Percentiles rank a stretch among this genome's conserved stretches.
Evolutionary conservation across 2,329 filamentous ascomycete genomes (phyloP).

Genomic region (Sodiomyces alkalinus): DNA sequence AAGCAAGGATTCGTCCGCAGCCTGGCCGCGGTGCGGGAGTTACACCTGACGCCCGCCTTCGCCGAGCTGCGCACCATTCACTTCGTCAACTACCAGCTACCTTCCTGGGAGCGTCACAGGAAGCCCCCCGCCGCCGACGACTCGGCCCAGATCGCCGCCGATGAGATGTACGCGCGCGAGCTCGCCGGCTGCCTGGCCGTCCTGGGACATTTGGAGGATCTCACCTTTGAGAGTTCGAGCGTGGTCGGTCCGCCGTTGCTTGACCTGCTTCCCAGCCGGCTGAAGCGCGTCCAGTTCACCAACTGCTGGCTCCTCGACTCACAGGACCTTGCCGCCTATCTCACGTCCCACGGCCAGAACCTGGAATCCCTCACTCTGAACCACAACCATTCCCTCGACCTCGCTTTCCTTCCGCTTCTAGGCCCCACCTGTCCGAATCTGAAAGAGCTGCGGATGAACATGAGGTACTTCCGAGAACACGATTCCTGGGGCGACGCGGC

Average conservation of each 20-base stretch:
- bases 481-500: conserved; percentile 54
- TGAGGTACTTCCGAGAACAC: conserved; percentile 62
- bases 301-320: conserved; percentile 68
- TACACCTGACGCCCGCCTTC: conserved; percentile 45
- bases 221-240: conserved; percentile 63
- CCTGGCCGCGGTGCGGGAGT: conserved; percentile 29
- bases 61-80: conserved; percentile 36
- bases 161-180: conserved; percentile 14
- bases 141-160: conserved; percentile 22
- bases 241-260: conserved; percentile 55
- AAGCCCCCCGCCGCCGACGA: conserved; percentile 15
- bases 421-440: conserved; percentile 55
- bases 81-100: conserved; percentile 49
- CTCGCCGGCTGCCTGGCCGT: conserved; percentile 31
- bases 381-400: conserved; percentile 64
- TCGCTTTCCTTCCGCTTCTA: conserved; percentile 58
- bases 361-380: conserved; percentile 54
- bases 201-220: conserved; percentile 47
- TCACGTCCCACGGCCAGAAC: conserved; percentile 50
- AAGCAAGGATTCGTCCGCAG: conserved; percentile 24
- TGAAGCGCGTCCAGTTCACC: conserved; percentile 56
- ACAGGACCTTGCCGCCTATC: conserved; percentile 46
- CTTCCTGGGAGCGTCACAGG: conserved; percentile 24
- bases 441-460: conserved; percentile 57
- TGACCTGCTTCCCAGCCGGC: conserved; percentile 47